Percentiles rank a stretch among this genome's conserved stretches.
Conservation (phyloP, 1,139 yeast species). For the Yamadazyma mexicana region DNA sequence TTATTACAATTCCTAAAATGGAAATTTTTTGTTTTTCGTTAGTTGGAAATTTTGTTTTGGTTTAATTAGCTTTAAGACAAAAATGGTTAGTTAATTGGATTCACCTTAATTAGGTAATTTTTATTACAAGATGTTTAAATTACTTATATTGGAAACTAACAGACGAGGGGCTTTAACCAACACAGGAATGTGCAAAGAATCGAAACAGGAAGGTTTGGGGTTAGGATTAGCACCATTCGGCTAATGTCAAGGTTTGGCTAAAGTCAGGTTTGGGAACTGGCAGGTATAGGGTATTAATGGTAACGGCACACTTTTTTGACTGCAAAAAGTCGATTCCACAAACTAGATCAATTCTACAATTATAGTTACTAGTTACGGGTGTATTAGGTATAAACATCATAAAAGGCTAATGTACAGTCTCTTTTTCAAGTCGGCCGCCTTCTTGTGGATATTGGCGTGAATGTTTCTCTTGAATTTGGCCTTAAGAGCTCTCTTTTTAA, state of each 20-base stretch:
- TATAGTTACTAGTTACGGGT: no score
- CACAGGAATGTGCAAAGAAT: neutral
- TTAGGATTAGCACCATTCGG: no score
- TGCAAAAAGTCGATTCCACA: no score
- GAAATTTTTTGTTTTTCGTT: constrained; percentile 10
- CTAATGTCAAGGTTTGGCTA: no score
- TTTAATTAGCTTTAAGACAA: constrained; percentile 4
- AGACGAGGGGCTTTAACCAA: neutral
- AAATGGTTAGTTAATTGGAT: constrained; percentile 4
- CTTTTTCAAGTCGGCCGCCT: constrained; percentile 16
- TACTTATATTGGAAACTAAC: no score
- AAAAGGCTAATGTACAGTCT: constrained; percentile 17
- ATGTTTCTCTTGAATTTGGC: constrained; percentile 19
- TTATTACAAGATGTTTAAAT: no score
- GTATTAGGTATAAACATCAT: constrained; percentile 12
- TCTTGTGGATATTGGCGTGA: constrained; percentile 18
- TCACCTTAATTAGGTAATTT: neutral
- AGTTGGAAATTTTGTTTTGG: neutral
- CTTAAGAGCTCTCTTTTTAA: constrained; percentile 20
- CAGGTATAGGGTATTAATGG: neutral
- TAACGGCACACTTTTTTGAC: no score
- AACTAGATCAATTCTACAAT: no score
- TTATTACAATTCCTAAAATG: constrained; percentile 15
- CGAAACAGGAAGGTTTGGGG: neutral
- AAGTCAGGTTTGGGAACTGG: neutral